A percentile compares a stretch with the other conserved stretches of the same genome.
These are phyloP conservation scores for Vitis hybrid DNA, from an alignment of 177 flowering plant genomes.

Conservation along the genomic window DNA sequence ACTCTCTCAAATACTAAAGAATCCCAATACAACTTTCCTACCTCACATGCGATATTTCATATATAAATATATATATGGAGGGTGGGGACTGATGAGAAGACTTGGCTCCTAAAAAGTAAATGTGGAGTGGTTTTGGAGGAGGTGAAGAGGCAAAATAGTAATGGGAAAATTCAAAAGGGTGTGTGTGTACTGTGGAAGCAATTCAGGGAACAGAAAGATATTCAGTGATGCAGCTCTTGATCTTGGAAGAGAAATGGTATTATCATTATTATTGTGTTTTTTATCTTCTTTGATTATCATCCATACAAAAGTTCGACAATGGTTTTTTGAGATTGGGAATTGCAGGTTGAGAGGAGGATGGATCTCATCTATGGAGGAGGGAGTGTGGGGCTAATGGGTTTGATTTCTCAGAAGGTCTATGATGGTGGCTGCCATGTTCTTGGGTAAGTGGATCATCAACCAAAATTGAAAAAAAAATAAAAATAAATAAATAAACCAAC, in stretches of 20 bases:
- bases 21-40: too few species aligned
- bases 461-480: neutral
- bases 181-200: slow-evolving; percentile 40
- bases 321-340: neutral
- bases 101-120: neutral
- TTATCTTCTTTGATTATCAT: neutral
- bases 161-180: slow-evolving; percentile 37
- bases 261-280: neutral
- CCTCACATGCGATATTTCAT: too few species aligned
- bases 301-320: too few species aligned
- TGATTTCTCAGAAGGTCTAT: slow-evolving; percentile 30
- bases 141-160: too few species aligned
- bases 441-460: slow-evolving; percentile 22
- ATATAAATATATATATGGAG: neutral
- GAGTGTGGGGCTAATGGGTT: slow-evolving; percentile 37
- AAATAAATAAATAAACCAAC: neutral
- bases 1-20: too few species aligned
- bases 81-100: neutral
- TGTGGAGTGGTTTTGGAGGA: neutral
- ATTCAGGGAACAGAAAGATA: slow-evolving; percentile 27
- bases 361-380: slow-evolving; percentile 43
- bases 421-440: slow-evolving; percentile 37
- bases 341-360: slow-evolving; percentile 35
- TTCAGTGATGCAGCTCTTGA: slow-evolving; percentile 40
- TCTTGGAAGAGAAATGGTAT: slow-evolving; percentile 34